Conservation (phyloP, 495 filamentous ascomycete genomes). For the Aspergillus sclerotiicarbonarius region DNA sequence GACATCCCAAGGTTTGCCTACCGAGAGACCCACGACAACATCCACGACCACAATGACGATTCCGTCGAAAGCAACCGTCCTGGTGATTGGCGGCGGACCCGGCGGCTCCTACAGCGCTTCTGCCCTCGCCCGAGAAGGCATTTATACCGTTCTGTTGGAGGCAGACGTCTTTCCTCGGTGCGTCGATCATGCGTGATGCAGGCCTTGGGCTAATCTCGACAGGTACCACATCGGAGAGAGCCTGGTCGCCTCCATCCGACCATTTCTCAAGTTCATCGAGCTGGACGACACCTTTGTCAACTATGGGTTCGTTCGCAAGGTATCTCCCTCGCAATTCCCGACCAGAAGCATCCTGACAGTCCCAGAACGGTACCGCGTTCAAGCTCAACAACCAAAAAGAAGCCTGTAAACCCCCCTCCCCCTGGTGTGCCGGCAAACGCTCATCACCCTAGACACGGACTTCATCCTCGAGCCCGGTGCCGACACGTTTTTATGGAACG, state of each 20-base stretch:
- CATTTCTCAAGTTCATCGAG: conserved; percentile 9
- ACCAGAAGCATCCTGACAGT: too few species aligned
- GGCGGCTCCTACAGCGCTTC: conserved; percentile 5
- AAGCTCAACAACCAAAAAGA: conserved; percentile 7
- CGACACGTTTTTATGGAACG: conserved; percentile 48
- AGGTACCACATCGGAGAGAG: conserved; percentile 13
- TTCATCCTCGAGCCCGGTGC: conserved; percentile 45
- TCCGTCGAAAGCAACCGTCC: background rate
- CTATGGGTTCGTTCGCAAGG: conserved; percentile 3
- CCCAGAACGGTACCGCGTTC: conserved; percentile 7
- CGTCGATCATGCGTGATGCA: background rate
- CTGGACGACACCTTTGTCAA: conserved; percentile 1
- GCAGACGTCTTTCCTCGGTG: conserved; percentile 6
- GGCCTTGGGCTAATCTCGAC: background rate
- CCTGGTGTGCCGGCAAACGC: background rate
- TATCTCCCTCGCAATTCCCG: too few species aligned
- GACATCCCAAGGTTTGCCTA: too few species aligned
- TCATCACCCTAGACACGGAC: conserved; percentile 39
- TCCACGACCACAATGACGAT: background rate
- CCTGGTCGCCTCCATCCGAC: conserved; percentile 8
- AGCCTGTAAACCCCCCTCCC: conserved; percentile 19
- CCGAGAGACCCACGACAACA: too few species aligned
- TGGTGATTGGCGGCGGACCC: conserved; percentile 7
- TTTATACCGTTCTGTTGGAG: conserved; percentile 11
- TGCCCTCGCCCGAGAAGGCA: conserved; percentile 8